A percentile compares a stretch with the other conserved stretches of the same genome.
phyloP scores from a whole-genome alignment of 2,329 filamentous ascomycete species.

The Malbranchea zuffiana region DNA sequence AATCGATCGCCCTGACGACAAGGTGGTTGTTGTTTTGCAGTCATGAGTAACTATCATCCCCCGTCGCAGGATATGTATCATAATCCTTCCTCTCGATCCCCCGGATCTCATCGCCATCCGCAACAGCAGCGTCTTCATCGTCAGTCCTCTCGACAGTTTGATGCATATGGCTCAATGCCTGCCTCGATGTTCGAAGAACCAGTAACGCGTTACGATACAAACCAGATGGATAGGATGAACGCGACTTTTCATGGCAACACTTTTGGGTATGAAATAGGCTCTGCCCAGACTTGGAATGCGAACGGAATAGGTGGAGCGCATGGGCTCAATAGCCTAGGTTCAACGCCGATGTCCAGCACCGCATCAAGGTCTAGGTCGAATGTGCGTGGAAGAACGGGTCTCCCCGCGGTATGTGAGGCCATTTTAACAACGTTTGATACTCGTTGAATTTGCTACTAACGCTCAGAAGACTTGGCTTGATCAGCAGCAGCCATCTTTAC shows the following conservation, averaged over 20 bases:
- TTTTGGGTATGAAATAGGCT: constrained; percentile 58
- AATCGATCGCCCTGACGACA: too few relatives aligned
- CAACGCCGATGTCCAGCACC: constrained; percentile 29
- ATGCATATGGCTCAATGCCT: constrained; percentile 57
- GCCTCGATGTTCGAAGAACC: constrained; percentile 61
- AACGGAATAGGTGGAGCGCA: constrained; percentile 57
- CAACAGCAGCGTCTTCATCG: constrained; percentile 55
- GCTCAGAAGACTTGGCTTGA: constrained; percentile 51
- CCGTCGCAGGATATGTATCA: constrained; percentile 48
- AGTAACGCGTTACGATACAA: constrained; percentile 48
- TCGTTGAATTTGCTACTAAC: constrained; percentile 9
- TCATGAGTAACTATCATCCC: constrained; percentile 25
- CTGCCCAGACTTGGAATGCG: constrained; percentile 72
- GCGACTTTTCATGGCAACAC: constrained; percentile 46
- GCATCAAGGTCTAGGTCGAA: constrained; percentile 47
- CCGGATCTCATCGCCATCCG: constrained; percentile 57
- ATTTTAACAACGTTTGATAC: constrained; percentile 4
- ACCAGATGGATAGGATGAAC: constrained; percentile 46
- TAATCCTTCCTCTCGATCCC: constrained; percentile 59
- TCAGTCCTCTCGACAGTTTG: constrained; percentile 66
- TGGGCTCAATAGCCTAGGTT: constrained; percentile 53
- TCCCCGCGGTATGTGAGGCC: constrained; percentile 58
- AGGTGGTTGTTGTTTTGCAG: constrained; percentile 15
- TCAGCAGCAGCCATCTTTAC: constrained; percentile 41
- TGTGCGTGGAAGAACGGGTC: constrained; percentile 46